A percentile compares a stretch with the other conserved stretches of the same genome.
These are phyloP conservation scores for Hordeum vulgare DNA, from an alignment of 176 grass and related monocot species.

Conservation along the genomic window DNA sequence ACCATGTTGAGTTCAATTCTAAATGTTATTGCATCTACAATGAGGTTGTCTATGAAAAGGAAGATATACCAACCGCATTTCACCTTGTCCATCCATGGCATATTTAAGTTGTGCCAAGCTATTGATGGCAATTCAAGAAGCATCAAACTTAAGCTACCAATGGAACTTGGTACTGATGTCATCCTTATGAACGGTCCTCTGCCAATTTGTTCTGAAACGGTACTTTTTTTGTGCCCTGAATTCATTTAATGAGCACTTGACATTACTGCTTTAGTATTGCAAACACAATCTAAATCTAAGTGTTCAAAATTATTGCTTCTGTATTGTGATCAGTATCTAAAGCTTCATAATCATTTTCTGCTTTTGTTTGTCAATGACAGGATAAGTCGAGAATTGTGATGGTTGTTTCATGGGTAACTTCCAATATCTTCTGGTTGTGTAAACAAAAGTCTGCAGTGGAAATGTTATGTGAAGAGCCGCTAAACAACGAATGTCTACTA, in stretches of 20 bases:
- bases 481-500: conserved; percentile 36
- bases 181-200: conserved; percentile 74
- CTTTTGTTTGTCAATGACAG: conserved; percentile 42
- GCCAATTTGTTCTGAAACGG: conserved; percentile 54
- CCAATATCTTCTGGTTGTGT: conserved; percentile 32
- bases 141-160: conserved; percentile 33
- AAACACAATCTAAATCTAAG: background rate
- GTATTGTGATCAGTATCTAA: background rate
- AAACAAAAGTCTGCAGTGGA: conserved; percentile 20
- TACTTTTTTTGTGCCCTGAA: conserved; percentile 26
- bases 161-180: conserved; percentile 51
- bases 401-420: conserved; percentile 52
- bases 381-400: conserved; percentile 58
- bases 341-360: background rate
- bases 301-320: background rate
- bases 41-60: conserved; percentile 87
- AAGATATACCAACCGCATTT: conserved; percentile 92
- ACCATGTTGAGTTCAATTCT: conserved; percentile 53
- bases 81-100: conserved; percentile 62
- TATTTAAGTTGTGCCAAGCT: conserved; percentile 59
- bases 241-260: conserved; percentile 17
- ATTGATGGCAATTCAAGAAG: conserved; percentile 48
- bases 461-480: conserved; percentile 27
- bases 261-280: conserved; percentile 1
- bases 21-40: conserved; percentile 64